phyloP scores from a whole-genome alignment of 2,329 filamentous ascomycete species.

The Nigrospora oryzae region DNA sequence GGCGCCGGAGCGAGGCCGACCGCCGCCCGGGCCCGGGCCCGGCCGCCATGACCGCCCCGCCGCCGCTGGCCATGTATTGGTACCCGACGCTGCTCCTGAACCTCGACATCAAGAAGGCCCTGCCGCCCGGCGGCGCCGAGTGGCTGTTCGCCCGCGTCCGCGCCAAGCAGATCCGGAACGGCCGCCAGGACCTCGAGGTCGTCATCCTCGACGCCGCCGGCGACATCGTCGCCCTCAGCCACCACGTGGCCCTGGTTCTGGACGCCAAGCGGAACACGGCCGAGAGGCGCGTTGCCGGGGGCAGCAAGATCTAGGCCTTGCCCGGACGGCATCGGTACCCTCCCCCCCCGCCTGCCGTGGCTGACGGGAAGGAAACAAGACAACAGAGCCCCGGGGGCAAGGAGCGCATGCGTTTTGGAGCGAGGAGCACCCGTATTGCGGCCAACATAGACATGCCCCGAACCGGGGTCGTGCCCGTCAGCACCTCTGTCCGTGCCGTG shows the following conservation, averaged over 20 bases:
- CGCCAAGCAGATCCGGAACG: constrained; percentile 13
- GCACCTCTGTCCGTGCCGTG: too few species aligned
- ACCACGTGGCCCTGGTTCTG: constrained; percentile 19
- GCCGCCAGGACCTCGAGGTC: constrained; percentile 18
- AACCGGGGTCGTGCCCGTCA: too few species aligned
- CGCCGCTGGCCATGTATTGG: constrained; percentile 34
- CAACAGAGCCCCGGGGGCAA: too few species aligned
- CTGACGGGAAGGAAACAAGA: too few species aligned
- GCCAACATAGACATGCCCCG: too few species aligned
- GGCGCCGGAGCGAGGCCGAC: background rate
- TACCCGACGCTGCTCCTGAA: constrained; percentile 61
- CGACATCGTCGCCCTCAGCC: constrained; percentile 19
- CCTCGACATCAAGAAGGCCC: constrained; percentile 62
- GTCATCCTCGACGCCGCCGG: constrained; percentile 16
- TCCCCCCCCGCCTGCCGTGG: too few species aligned
- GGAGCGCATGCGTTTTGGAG: too few species aligned
- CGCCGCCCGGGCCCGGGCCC: too few species aligned
- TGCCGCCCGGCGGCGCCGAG: constrained; percentile 55
- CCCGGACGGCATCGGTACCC: too few species aligned
- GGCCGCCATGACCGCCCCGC: background rate
- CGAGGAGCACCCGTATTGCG: too few species aligned
- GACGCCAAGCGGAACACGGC: constrained; percentile 17
- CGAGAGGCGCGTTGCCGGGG: constrained; percentile 3
- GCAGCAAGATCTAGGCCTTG: background rate
- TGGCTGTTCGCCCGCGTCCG: constrained; percentile 55